Evolutionary conservation across 202 grass and related monocot species (phyloP), one percentile per base, ranked within the genome.

Genomic region (Digitaria exilis): DNA sequence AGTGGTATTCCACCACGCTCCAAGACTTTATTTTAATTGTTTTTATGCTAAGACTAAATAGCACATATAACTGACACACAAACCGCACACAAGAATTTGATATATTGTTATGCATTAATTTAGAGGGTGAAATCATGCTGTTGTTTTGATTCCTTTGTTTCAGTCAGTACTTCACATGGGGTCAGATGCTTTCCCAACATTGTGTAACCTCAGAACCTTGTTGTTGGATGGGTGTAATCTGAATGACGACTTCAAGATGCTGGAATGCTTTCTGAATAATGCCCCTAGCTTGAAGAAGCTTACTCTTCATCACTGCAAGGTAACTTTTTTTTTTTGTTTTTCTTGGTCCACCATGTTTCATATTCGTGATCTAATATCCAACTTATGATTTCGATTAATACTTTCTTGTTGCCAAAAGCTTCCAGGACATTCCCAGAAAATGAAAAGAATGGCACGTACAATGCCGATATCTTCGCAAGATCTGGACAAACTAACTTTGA

Each of bases 241-340:
- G 24, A 76, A 35, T 58, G 34, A 84, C 4, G 43, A 45, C 48
- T 84, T 66, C 37, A 61, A 45, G 50, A 76, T 34, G 12, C 61
- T 76, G 1, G 71, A 22, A 68, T 22, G 48, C 60, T 76, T 76
- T 68, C 32, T 84, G 35, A 84, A 57, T 12, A 76, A 68, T 24
- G 32, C 71, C 71, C 61, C 60, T 46, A 31, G 32, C 31, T 84
- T 84, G 51, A 61, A 76, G 61, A 76, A 76, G 35, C 82, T 84
- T 76, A 84, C 61, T 34, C 22, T 84, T 34, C 61, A 84, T 25
- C 7, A 18, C 41, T 84, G 82, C 37, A 22, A 34, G 82, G 82
- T 84, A 44, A 13, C n/a, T 75, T n/a, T 7, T 46, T 3, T 62
- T 31, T n/a, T n/a, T 7, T 46, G 3, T 62, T 31, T n/a, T 70